phyloP scores from a whole-genome alignment of 2,329 filamentous ascomycete genomes.

The Monilinia vaccinii-corymbosi region DNA sequence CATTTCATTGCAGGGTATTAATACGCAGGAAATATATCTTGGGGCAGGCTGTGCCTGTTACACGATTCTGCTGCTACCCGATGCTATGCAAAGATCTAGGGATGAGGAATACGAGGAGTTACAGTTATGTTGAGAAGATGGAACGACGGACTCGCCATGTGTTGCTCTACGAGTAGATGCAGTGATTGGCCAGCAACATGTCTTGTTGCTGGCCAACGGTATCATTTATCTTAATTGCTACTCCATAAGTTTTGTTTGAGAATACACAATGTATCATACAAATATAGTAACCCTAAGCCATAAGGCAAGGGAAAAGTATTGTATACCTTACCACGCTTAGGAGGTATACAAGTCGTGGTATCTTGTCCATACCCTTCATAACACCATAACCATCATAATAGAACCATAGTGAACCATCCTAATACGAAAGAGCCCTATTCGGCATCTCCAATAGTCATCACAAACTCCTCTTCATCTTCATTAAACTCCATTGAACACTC shows the following conservation, averaged over 20 bases:
- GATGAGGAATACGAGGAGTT: not conserved
- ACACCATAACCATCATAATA: constrained; percentile 1
- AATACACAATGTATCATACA: not conserved
- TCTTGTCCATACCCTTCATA: not conserved
- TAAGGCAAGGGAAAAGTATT: not conserved
- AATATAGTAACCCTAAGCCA: not conserved
- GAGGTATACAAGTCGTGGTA: constrained; percentile 2
- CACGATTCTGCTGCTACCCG: not conserved
- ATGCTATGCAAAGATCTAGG: not conserved
- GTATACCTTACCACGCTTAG: not conserved
- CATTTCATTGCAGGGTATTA: not conserved
- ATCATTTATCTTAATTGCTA: not conserved
- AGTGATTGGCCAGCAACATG: not conserved
- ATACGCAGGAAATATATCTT: not conserved
- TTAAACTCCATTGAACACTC: constrained; percentile 27
- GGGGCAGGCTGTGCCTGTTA: not conserved
- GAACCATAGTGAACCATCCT: not conserved
- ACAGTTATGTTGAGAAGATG: not conserved
- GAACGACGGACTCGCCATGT: not conserved
- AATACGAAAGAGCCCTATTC: not conserved
- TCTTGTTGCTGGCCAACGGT: too few relatives aligned
- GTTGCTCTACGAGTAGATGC: not conserved
- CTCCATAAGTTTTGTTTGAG: not conserved
- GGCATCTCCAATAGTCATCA: constrained; percentile 37
- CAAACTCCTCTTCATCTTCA: constrained; percentile 44